These are phyloP conservation scores for Coemansia sp. DNA, from an alignment of 192 early-diverging fungal genomes.

Conservation along the genomic window DNA sequence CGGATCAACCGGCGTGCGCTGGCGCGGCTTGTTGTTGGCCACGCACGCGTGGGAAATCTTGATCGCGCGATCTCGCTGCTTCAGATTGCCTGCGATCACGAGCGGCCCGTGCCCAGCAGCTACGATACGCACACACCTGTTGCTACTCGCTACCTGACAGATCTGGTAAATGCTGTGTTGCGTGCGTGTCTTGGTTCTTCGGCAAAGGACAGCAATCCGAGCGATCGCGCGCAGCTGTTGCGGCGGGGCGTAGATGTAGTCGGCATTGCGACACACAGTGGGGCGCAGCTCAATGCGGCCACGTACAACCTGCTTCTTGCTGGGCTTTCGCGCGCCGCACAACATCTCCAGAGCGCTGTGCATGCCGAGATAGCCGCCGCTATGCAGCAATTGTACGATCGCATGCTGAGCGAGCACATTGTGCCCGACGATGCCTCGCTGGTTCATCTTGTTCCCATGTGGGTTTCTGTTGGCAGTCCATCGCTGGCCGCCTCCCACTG, in stretches of 20 bases:
- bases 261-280: background rate
- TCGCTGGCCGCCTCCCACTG: conserved; percentile 10
- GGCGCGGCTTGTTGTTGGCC: conserved; percentile 27
- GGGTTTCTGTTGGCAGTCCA: conserved; percentile 5
- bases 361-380: background rate
- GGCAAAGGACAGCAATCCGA: background rate
- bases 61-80: conserved; percentile 18
- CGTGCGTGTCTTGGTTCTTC: conserved; percentile 7
- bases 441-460: conserved; percentile 24
- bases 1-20: conserved; percentile 25
- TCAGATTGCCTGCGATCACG: conserved; percentile 1
- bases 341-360: background rate
- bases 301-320: conserved; percentile 37
- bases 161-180: conserved; percentile 25
- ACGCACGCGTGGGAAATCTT: conserved; percentile 9
- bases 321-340: conserved; percentile 9
- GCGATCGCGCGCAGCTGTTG: background rate
- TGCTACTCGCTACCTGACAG: conserved; percentile 4
- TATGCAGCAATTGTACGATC: conserved; percentile 20
- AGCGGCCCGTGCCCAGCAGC: background rate
- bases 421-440: conserved; percentile 19
- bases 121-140: background rate
- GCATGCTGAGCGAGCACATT: conserved; percentile 9
- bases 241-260: conserved; percentile 17
- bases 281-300: conserved; percentile 11